Base-by-base conservation (phyloP, 495 filamentous ascomycete species). In the Achaetomiella virescens region DNA sequence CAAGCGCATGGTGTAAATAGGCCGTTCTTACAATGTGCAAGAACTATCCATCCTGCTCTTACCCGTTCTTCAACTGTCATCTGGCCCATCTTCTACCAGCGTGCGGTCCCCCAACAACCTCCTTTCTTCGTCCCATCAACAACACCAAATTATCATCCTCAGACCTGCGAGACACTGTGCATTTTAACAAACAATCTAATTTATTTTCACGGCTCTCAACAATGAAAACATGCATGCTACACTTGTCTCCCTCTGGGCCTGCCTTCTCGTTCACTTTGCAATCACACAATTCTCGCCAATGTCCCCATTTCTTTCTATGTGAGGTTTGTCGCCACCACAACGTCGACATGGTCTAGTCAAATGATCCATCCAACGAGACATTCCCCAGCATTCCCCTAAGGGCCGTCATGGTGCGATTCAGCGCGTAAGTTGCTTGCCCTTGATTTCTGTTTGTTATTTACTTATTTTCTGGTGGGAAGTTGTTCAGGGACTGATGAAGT, bases 61-160 rank as follows among this genome's bases (percentile, higher is more conserved):
- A 6, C 33, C 22, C 6, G 31, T 21, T 6, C 49, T 20, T n/a
- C 22, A 31, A 41, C 25, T n/a, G 24, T n/a, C 29, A 44, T 17
- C 9, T 17, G 44, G 10, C 25, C 36, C 25, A 2, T n/a, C 37
- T 42, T 21, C 51, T 9, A 24, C 48, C 18, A 10, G 22, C 51
- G 22, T 54, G 9, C 31, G 11, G 45, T 29, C 41, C 31, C 27
- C 37, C 51, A 46, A 29, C 47, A 49, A 18, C 51, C n/a, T n/a
- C n/a, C n/a, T n/a, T n/a, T n/a, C 24, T 54, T 18, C 31, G 11
- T 54, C 41, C 41, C 31, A 37, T 46, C 51, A 46, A 29, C 47
- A 49, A 18, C 51, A 45, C n/a, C 6, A 15, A 17, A n/a, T n/a
- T 36, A 20, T 33, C 37, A 6, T 17, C 7, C 17, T 2, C 18